Evolutionary conservation across 306 rosid genomes (phyloP).

Genomic region (Vachellia collinsii): DNA sequence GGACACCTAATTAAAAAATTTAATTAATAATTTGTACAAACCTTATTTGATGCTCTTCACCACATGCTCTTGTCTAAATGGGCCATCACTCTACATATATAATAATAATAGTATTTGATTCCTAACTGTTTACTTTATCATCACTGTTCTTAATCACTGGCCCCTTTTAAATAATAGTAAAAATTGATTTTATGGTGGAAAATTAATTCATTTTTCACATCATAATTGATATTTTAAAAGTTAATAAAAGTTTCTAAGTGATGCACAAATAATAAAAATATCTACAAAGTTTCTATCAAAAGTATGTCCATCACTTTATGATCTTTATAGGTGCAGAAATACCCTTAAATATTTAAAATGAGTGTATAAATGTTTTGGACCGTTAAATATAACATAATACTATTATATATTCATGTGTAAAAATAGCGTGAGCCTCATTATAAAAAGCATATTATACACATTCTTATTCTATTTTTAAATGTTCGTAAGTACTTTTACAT

Average conservation of each 20-base stretch:
- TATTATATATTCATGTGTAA: no score
- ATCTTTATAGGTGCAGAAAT: no score
- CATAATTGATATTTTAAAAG: neutral
- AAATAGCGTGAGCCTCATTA: no score
- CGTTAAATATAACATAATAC: no score
- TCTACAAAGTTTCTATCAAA: neutral
- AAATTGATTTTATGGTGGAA: neutral
- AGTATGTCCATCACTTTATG: no score
- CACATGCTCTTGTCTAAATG: constrained; percentile 40
- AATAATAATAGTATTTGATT: constrained; percentile 3
- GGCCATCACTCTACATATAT: neutral
- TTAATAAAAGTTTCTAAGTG: no score
- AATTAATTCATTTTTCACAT: neutral
- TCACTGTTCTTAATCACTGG: neutral
- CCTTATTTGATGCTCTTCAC: constrained; percentile 35
- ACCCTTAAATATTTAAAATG: no score
- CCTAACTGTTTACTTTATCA: constrained; percentile 16
- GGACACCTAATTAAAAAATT: constrained; percentile 5
- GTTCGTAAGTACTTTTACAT: no score
- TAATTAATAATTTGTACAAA: constrained; percentile 6
- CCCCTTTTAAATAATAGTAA: neutral
- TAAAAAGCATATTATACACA: no score
- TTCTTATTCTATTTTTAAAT: no score
- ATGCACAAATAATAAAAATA: no score
- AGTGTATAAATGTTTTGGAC: no score